A percentile compares a stretch with the other conserved stretches of the same genome.
phyloP scores from a whole-genome alignment of 148 eudicot species.

The Camellia sinensis region DNA sequence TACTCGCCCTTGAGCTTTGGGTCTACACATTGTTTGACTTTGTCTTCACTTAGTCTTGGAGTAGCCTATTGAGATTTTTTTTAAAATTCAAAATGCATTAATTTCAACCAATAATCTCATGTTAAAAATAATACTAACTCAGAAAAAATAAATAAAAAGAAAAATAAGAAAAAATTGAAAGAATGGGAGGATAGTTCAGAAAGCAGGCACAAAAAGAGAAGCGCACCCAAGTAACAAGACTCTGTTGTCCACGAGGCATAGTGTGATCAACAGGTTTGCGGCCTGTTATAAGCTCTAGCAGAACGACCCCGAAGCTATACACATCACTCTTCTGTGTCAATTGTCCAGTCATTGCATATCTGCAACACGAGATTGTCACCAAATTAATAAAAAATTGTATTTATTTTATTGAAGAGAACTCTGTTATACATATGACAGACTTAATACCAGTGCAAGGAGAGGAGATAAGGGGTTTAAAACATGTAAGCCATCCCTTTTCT shows the following conservation, averaged over 20 bases:
- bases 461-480: background rate
- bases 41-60: constrained; percentile 88
- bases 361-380: constrained; percentile 24
- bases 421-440: constrained; percentile 4
- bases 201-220: background rate
- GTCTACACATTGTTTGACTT: constrained; percentile 81
- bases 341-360: constrained; percentile 95
- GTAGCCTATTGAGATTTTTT: constrained; percentile 51
- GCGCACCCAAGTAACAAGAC: constrained; percentile 86
- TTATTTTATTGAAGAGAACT: background rate
- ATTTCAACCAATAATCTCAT: background rate
- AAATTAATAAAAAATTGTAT: background rate
- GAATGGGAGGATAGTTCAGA: background rate
- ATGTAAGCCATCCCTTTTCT: too few relatives aligned
- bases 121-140: background rate
- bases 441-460: background rate
- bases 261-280: constrained; percentile 90
- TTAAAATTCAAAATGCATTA: too few relatives aligned
- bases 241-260: constrained; percentile 87
- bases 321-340: constrained; percentile 87
- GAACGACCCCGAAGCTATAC: constrained; percentile 84
- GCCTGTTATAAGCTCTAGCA: constrained; percentile 85
- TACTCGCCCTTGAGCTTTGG: constrained; percentile 59
- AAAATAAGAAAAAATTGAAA: background rate
- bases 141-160: background rate